Evolutionary conservation across 2,329 filamentous ascomycete species (phyloP).

Genomic region (Penicillium oxalicum): DNA sequence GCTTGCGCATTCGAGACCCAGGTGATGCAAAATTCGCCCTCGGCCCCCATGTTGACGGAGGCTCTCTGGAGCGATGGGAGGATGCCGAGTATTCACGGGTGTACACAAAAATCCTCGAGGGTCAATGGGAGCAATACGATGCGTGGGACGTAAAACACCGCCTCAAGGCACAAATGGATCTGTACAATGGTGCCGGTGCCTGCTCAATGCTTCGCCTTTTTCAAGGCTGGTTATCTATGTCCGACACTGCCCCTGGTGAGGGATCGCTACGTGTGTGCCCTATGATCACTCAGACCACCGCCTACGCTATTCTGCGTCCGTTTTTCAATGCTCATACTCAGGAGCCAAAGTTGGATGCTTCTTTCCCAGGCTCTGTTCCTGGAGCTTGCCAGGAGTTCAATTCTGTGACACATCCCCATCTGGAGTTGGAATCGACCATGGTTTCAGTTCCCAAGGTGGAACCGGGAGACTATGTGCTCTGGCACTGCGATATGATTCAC

Average conservation of each 20-base stretch:
- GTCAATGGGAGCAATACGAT: constrained; percentile 74
- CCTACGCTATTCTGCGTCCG: constrained; percentile 74
- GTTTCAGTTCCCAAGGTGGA: constrained; percentile 62
- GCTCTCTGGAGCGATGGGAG: constrained; percentile 71
- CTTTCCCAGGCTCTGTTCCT: constrained; percentile 63
- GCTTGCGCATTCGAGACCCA: constrained; percentile 64
- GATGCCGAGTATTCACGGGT: constrained; percentile 62
- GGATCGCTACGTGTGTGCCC: constrained; percentile 81
- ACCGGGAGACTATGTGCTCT: constrained; percentile 68
- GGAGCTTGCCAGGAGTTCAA: constrained; percentile 66
- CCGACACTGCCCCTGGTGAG: constrained; percentile 62
- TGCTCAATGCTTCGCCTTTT: constrained; percentile 83
- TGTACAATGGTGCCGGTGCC: constrained; percentile 74
- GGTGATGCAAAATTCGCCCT: constrained; percentile 66
- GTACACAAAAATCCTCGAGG: constrained; percentile 67
- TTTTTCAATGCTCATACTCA: constrained; percentile 62
- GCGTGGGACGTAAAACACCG: constrained; percentile 71
- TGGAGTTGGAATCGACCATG: constrained; percentile 63
- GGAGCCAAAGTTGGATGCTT: constrained; percentile 36
- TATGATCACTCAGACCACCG: constrained; percentile 65
- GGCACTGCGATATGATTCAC: constrained; percentile 79
- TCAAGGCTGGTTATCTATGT: constrained; percentile 82
- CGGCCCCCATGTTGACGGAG: constrained; percentile 68
- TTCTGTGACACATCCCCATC: constrained; percentile 60
- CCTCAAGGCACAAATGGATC: constrained; percentile 61